phyloP scores from a whole-genome alignment of 2,329 filamentous ascomycete genomes.

The Coniochaeta prunicola region DNA sequence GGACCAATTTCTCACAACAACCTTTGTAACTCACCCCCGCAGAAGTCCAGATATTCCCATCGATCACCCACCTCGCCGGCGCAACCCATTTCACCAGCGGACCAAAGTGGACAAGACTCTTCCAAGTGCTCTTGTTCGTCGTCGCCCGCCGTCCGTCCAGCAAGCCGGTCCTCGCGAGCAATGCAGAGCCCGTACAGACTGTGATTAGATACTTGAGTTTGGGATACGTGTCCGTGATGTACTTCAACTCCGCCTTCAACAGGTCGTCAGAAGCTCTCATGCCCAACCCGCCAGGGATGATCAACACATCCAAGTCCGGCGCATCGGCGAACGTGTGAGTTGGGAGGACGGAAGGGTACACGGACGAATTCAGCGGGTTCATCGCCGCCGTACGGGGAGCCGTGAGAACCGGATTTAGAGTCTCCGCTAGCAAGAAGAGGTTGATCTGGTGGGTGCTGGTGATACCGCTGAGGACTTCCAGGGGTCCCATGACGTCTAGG shows the following conservation, averaged over 20 bases:
- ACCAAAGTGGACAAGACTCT: slow-evolving; percentile 35
- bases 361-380: slow-evolving; percentile 26
- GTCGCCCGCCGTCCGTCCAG: slow-evolving; percentile 56
- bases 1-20: neutral
- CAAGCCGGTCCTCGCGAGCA: slow-evolving; percentile 51
- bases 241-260: slow-evolving; percentile 31
- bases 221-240: slow-evolving; percentile 36
- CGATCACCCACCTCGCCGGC: slow-evolving; percentile 55
- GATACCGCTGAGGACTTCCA: slow-evolving; percentile 36
- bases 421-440: slow-evolving; percentile 32
- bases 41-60: slow-evolving; percentile 61
- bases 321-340: slow-evolving; percentile 45
- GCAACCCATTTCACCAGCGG: slow-evolving; percentile 45
- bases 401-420: slow-evolving; percentile 32
- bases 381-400: slow-evolving; percentile 14
- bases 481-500: slow-evolving; percentile 38
- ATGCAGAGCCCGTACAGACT: slow-evolving; percentile 57
- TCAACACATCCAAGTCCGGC: slow-evolving; percentile 52
- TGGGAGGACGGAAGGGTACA: slow-evolving; percentile 27
- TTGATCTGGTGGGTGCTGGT: slow-evolving; percentile 26
- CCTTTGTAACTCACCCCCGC: slow-evolving; percentile 37
- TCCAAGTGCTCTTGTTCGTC: slow-evolving; percentile 57
- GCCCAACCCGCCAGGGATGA: slow-evolving; percentile 59
- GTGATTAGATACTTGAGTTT: slow-evolving; percentile 50
- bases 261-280: slow-evolving; percentile 23